phyloP scores from a whole-genome alignment of 1,139 yeast genomes.

The Taphrina pruni region DNA sequence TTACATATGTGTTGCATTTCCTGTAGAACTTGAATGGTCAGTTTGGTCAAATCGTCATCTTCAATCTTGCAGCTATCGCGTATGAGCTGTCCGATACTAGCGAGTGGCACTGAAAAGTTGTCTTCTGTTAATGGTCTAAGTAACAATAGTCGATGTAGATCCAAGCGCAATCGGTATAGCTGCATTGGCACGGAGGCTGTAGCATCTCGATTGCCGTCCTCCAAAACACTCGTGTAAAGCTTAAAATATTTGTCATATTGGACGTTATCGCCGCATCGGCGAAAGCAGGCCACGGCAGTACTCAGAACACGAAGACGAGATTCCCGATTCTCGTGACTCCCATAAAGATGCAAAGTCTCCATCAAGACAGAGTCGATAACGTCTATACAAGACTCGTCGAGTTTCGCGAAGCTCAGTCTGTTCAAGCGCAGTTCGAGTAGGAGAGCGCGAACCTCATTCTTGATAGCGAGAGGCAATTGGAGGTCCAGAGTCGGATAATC shows the following conservation, averaged over 20 bases:
- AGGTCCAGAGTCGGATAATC: not conserved
- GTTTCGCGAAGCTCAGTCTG: not conserved
- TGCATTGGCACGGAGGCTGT: not conserved
- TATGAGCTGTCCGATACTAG: not conserved
- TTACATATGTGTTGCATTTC: conserved; percentile 2
- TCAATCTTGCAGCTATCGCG: not conserved
- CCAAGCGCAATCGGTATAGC: not conserved
- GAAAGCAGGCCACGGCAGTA: not conserved
- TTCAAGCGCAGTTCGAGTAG: not conserved
- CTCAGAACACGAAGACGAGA: not conserved
- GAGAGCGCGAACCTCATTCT: not conserved
- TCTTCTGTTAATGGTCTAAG: not conserved
- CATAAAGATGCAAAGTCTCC: not conserved
- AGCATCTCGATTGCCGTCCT: not conserved
- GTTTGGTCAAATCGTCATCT: not conserved
- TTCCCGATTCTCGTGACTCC: not conserved
- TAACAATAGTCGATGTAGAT: not conserved
- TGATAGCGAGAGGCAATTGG: not conserved
- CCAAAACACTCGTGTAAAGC: not conserved
- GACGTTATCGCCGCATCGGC: not conserved
- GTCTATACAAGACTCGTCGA: not conserved
- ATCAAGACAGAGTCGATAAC: not conserved
- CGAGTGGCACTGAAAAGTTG: not conserved
- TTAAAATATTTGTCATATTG: not conserved
- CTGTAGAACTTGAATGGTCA: conserved; percentile 5